Conservation (phyloP, 2,329 filamentous ascomycete genomes). For the Aspergillus hiratsukae region DNA sequence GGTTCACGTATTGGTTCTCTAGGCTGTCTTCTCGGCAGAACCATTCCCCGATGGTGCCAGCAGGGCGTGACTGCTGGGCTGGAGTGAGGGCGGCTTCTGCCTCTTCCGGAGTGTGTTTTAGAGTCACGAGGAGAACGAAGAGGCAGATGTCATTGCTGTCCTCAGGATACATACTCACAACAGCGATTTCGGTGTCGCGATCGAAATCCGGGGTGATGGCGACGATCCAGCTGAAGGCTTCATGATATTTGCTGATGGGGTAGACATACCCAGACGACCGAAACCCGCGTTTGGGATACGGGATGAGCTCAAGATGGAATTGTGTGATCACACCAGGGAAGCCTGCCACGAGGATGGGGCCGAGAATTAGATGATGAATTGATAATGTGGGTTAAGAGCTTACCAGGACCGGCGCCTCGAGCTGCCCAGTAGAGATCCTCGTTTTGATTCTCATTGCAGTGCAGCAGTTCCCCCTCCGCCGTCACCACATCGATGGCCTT, state of each 20-base stretch:
- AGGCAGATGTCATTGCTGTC: not conserved
- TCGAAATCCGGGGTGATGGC: not conserved
- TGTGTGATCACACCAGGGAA: constrained; percentile 50
- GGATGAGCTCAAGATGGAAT: constrained; percentile 41
- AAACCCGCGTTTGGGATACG: constrained; percentile 13
- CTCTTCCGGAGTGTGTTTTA: not conserved
- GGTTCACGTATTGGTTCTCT: constrained; percentile 20
- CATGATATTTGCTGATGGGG: constrained; percentile 29
- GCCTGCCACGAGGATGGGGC: no score
- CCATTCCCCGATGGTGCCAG: not conserved
- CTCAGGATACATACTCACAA: not conserved
- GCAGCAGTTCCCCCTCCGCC: constrained; percentile 30
- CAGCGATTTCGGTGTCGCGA: not conserved
- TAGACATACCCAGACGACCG: constrained; percentile 39
- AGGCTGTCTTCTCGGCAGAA: not conserved
- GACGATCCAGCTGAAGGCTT: not conserved
- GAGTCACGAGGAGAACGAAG: not conserved
- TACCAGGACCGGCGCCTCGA: constrained; percentile 39
- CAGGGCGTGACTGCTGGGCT: not conserved
- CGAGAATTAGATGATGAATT: no score
- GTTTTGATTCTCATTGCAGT: constrained; percentile 28
- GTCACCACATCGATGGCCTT: constrained; percentile 45
- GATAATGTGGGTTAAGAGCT: no score
- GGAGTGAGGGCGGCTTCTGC: not conserved
- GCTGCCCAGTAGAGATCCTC: constrained; percentile 46